Evolutionary conservation across 352 stramenopile genomes (phyloP), one percentile per base, ranked within the genome.

Genomic region (Phytophthora quininea): DNA sequence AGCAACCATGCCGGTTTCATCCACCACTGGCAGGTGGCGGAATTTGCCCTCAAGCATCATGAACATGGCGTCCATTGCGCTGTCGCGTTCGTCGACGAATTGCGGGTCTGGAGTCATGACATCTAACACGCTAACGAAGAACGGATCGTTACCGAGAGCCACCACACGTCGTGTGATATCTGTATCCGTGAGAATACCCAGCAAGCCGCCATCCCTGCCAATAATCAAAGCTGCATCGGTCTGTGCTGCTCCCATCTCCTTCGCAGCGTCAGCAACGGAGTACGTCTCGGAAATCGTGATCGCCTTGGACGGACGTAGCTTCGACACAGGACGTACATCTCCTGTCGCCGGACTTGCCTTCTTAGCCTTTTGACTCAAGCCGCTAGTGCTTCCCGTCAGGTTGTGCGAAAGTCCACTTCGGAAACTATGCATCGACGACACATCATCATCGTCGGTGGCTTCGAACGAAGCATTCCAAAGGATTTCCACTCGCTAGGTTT

Each of bases 121-220:
- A 54, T 96, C 89, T 29, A 81, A 69, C 10, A 97, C 88, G 47
- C 77, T 94, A 54, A 95, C 92, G 62, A 92, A 91, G 62, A 83
- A 86, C 10, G 89, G 88, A 35, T 96, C 88, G 49, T 96, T 96
- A 40, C 89, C 89, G 2, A 96, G 62, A 15, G 89, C 88, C 24
- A 97, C 89, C 7, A 97, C 89, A 45, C 87, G 82, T 10, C 88
- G 82, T 3, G 89, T 96, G 24, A 97, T 87, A 64, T 97, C 89
- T 12, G 89, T 97, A 51, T 99, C 97, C 11, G 96, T 99, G 49
- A 99, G 80, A 67, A 99, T 99, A 55, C 97, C 97, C 40, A 90
- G 79, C 29, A 99, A 79, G 6, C 84, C 90, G 27, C 96, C 96
- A 47, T 93, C 80, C 3, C 84, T 69, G 30, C 89, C 94, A 58